Evolutionary conservation across 1,139 yeast genomes (phyloP), one percentile per base, ranked within the genome.

Genomic region (Wickerhamiella pararugosa): DNA sequence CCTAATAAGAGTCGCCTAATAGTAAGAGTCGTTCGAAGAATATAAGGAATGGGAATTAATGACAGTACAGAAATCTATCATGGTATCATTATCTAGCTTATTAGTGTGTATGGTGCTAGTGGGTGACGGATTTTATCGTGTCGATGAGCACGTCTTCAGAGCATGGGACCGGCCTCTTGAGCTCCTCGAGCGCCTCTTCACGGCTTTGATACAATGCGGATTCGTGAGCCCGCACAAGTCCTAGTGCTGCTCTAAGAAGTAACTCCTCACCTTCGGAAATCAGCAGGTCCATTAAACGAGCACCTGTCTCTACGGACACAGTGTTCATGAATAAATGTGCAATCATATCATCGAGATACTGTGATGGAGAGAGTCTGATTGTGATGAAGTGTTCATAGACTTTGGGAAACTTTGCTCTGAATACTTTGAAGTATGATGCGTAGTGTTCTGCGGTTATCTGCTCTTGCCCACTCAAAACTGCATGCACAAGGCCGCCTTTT

Each of bases 211-310:
- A 75, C 25, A 78, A 62, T 51, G 70, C 72, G 51, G 68, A 73
- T 39, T 70, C 71, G 28, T 71, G 57, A 39, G 65, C 62, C 26
- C 64, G 62, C 40, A 77, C 54, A 9, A 74, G 55, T 0, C 74
- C 78, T 7, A 76, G 54, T 1, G 69, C 64, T 11, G 66, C 67
- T 27, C 75, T 64, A 44, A 69, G 59, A 40, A 74, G 53, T 49
- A 71, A 67, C 2, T 66, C 59, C 49, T 73, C 78, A 2, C 76
- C 75, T 53, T 77, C 83, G 53, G 76, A 76, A n/a, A 75, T 56
- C 53, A 67, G 67, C 6, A 76, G 63, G 53, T 78, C 86, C 48
- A 79, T 53, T 6, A 77, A 53, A 7, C 73, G 59, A 11, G 65
- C 58, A 5, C 63, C 56, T 3, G 60, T 53, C 35, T 68, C 69